Percentiles rank a stretch among this genome's conserved stretches.
These are phyloP conservation scores for Rhodosporidiobolus odoratus DNA, from an alignment of 768 basidiomycete species.

Conservation along the genomic window DNA sequence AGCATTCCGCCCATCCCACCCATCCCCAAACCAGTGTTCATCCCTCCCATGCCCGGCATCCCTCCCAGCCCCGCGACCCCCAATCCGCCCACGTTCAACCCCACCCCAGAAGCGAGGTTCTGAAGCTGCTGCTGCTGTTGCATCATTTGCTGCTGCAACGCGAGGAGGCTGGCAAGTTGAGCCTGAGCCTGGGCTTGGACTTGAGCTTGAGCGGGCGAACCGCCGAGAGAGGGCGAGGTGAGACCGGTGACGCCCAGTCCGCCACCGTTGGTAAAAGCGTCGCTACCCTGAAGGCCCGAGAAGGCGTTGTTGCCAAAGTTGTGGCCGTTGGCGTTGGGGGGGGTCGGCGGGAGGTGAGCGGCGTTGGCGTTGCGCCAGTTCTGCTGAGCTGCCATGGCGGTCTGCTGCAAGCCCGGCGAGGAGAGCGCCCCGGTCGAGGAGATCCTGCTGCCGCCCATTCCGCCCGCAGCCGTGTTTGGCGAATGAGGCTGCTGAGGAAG, in stretches of 20 bases:
- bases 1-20: constrained; percentile 5
- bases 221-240: constrained; percentile 2
- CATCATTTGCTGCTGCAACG: constrained; percentile 45
- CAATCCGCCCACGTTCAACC: constrained; percentile 6
- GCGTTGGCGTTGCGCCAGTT: constrained; percentile 43
- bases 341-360: constrained; percentile 21
- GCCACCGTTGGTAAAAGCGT: background rate
- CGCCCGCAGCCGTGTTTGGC: background rate
- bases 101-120: constrained; percentile 31
- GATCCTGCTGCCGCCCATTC: constrained; percentile 10
- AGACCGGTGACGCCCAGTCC: constrained; percentile 14
- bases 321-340: background rate
- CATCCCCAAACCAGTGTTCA: background rate
- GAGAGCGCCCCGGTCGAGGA: constrained; percentile 19
- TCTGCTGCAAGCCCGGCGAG: constrained; percentile 38
- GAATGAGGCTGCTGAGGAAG: constrained; percentile 40
- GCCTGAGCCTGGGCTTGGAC: constrained; percentile 33
- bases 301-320: constrained; percentile 39
- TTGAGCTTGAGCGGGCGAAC: constrained; percentile 9
- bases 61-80: constrained; percentile 11
- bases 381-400: constrained; percentile 42
- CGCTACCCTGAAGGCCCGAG: constrained; percentile 32
- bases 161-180: constrained; percentile 44
- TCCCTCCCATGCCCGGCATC: constrained; percentile 7
- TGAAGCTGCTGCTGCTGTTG: constrained; percentile 45